These are phyloP conservation scores for Vitrella brassicaformis DNA, from an alignment of 73 alveolate genomes.

Conservation along the genomic window DNA sequence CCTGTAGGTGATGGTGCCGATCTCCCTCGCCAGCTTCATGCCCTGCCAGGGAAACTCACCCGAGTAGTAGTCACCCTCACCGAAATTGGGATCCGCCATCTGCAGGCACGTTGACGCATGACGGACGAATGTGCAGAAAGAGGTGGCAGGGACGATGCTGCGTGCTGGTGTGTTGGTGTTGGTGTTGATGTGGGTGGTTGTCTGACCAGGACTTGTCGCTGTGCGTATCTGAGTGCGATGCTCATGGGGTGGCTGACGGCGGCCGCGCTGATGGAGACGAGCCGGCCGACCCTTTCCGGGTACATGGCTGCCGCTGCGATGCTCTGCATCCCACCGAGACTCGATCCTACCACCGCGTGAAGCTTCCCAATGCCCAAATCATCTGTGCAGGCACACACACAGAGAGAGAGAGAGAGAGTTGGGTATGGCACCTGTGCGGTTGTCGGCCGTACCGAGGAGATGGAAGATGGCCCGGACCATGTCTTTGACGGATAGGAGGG, in stretches of 20 bases:
- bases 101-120: too few species aligned
- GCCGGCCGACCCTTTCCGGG: constrained; percentile 9
- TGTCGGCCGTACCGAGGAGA: background rate
- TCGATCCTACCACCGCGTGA: constrained; percentile 9
- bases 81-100: background rate
- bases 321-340: constrained; percentile 27
- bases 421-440: background rate
- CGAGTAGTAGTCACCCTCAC: background rate
- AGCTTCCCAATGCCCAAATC: constrained; percentile 22
- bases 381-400: background rate
- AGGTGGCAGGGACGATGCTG: too few species aligned
- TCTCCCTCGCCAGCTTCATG: background rate
- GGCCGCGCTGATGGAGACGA: background rate
- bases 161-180: background rate
- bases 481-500: constrained; percentile 7
- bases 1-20: background rate
- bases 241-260: background rate
- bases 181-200: background rate
- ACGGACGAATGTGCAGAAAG: too few species aligned
- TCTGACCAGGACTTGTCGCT: background rate
- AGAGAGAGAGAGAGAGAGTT: background rate
- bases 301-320: constrained; percentile 22
- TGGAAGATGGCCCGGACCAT: background rate
- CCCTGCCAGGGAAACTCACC: background rate
- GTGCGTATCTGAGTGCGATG: background rate